Evolutionary conservation across 2,329 filamentous ascomycete genomes (phyloP), one percentile per base, ranked within the genome.

Genomic region (Neonectria ditissima): DNA sequence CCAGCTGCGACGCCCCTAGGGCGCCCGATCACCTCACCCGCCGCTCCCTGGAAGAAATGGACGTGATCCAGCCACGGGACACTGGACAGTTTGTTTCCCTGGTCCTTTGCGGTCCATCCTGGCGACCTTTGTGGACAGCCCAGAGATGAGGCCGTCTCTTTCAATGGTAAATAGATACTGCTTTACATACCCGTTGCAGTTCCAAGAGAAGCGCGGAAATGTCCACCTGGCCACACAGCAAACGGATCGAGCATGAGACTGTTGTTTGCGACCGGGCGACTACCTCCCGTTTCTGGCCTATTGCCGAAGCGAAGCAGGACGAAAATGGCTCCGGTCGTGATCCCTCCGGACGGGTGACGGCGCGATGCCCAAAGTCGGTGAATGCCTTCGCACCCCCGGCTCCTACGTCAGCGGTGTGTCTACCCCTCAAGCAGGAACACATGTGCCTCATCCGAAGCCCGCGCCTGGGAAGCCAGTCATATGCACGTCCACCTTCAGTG

Each of bases 131-230:
- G 53, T 56, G 53, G 45, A 60, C 48, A 45, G 54, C 57, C 60
- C 41, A 55, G 59, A 55, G 45, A 60, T 59, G 59, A 55, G 52
- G 34, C 41, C 51, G 67, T 63, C 51, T 64, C 66, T n/a, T n/a
- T n/a, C n/a, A n/a, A n/a, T n/a, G n/a, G n/a, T n/a, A 26, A 26
- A 6, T 26, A 26, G 4, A 4, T 69, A 70, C 13, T 34, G 37
- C 34, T 55, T 55, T 51, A 26, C n/a, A n/a, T n/a, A 51, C 51
- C 18, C 55, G 50, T 45, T 59, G 50, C 51, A 54, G 24, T 30
- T 37, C n/a, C 34, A 37, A 8, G 14, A 8, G 34, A 30, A 48
- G 50, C 54, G 28, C 45, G 55, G 55, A 62, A 24, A 59, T 43
- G 55, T 59, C 39, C 30, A 62, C 56, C 52, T 61, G 53, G 53